A percentile compares a stretch with the other conserved stretches of the same genome.
These are phyloP conservation scores for Nemophila menziesii DNA, from an alignment of 257 asterid genomes.

Conservation along the genomic window DNA sequence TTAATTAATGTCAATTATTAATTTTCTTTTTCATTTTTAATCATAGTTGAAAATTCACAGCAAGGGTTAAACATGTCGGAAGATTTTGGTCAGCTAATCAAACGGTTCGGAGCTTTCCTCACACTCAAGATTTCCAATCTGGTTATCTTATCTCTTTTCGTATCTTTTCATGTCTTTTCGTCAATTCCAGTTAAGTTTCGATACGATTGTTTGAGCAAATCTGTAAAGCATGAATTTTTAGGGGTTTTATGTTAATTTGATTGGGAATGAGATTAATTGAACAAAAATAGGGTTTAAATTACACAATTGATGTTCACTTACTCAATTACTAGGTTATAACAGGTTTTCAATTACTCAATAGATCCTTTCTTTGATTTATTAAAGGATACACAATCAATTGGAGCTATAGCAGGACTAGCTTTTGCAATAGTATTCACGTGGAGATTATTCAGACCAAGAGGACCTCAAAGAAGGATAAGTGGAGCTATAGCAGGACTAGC, in stretches of 20 bases:
- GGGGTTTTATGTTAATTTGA: too few species aligned
- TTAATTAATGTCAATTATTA: too few species aligned
- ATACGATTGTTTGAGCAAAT: too few species aligned
- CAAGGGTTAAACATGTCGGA: conserved; percentile 43
- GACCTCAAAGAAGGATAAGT: conserved; percentile 56
- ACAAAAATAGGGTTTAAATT: not conserved
- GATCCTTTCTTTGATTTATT: conserved; percentile 1
- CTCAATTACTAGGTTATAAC: too few species aligned
- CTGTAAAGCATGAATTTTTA: too few species aligned
- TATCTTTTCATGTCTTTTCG: not conserved
- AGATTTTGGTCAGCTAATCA: conserved; percentile 62
- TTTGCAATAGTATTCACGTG: conserved; percentile 75
- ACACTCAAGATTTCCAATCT: conserved; percentile 58
- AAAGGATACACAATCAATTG: conserved; percentile 71
- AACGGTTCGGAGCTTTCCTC: conserved; percentile 64
- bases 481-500: too few species aligned
- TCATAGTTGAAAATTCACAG: too few species aligned
- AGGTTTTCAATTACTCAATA: too few species aligned
- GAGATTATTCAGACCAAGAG: conserved; percentile 66
- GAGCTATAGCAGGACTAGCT: conserved; percentile 78
- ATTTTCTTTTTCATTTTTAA: too few species aligned
- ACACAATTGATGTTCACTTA: too few species aligned
- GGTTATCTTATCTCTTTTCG: conserved; percentile 26
- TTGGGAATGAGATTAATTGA: not conserved
- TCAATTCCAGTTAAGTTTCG: not conserved